Evolutionary conservation across 2,329 filamentous ascomycete genomes (phyloP), one percentile per base, ranked within the genome.

Genomic region (Pseudogymnoascus sp.): DNA sequence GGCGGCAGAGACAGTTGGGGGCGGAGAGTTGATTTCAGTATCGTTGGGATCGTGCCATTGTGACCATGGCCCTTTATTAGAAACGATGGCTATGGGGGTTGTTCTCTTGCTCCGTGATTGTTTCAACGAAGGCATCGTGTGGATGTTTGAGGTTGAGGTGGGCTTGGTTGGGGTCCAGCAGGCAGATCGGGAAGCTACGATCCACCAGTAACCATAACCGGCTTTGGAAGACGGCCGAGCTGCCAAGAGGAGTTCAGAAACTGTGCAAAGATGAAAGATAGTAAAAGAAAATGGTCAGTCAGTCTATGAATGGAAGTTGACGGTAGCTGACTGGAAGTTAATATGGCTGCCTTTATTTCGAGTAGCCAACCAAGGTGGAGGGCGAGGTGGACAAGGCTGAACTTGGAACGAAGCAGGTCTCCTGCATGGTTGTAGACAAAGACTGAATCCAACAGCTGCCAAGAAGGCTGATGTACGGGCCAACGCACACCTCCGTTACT

Each of bases 361-460:
- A 26, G n/a, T 26, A 26, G 24, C 24, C 24, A 26, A 26, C 5
- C 47, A 56, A 33, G 29, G 10, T 33, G 50, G 26, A 16, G 26
- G 47, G n/a, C 47, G 47, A 53, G 47, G 50, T 56, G 44, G 47
- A 56, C 29, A 56, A 56, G 50, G 50, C 50, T 56, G 50, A 56
- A 10, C 26, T 56, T 56, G 50, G 50, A 56, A 56, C 50, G 8
- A 19, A 56, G 29, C 33, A 13, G 29, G n/a, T 56, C 29, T 56
- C 50, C 50, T 33, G 50, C 50, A 56, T 56, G 50, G 29, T 56
- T 56, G 50, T 5, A n/a, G 24, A 56, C 50, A 21, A 35, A 56
- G 50, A 14, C 19, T 14, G 24, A 19, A 56, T 35, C 50, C 50
- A 56, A 56, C 29, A 56, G 6, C 29, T 19, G 50, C 50, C 29